Evolutionary conservation across 2,329 filamentous ascomycete genomes (phyloP), one percentile per base, ranked within the genome.

Genomic region (Fusarium floridanum): DNA sequence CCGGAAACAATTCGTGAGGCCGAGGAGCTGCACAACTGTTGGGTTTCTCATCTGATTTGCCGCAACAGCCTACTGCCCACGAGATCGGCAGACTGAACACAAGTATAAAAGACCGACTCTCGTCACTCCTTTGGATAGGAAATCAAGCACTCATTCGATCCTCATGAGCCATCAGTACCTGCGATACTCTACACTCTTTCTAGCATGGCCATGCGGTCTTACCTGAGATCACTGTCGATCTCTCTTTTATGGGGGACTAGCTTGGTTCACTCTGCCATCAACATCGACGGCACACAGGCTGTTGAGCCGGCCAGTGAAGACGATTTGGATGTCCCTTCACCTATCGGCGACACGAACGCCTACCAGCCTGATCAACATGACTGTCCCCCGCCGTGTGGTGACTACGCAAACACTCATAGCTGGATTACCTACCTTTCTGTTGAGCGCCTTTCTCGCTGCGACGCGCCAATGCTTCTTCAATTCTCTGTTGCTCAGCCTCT

Each of bases 341-440:
- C 73, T 6, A 77, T 78, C 36, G 53, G 57, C 11, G 69, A 77
- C 20, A 60, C 67, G 4, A 63, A 61, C 43, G 64, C 68, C n/a
- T 77, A 76, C 41, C 39, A 70, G 7, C 67, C 71, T n/a, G 74
- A 78, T 22, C 67, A 78, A 6, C 62, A 77, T 62, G 63, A 78
- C 34, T 77, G 70, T 29, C 76, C 73, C 2, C 68, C 73, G 11
- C 64, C 67, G 3, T 77, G 74, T 45, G 43, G 17, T 3, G 73
- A 78, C 63, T 75, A 76, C 36, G 27, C 72, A 24, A 78, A 78
- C 50, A 50, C 64, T 4, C 71, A 79, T 53, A 76, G 50, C 11
- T 79, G 72, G 77, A 77, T 66, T 39, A 39, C 71, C 22, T 79
- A 78, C 53, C 53, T 74, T 14, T 74, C 73, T 8, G 64, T 73